Evolutionary conservation across 371 early-diverging fungal genomes (phyloP), one percentile per base, ranked within the genome.

Genomic region (Mortierella sp.): DNA sequence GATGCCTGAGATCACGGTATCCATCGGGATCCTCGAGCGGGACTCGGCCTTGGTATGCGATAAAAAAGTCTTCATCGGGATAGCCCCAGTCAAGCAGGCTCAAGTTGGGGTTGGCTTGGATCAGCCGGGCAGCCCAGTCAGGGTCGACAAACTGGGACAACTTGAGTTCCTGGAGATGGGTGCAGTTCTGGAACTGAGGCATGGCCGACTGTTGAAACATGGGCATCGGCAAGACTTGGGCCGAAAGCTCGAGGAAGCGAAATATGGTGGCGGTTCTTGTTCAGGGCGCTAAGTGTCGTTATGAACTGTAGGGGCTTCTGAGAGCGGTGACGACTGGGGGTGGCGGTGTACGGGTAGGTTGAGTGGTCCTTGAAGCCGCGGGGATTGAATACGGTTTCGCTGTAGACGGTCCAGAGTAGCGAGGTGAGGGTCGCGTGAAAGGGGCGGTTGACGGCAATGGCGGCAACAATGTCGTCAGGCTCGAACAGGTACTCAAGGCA

Each of bases 361-460:
- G 19, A 16, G 45, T 16, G 45, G 19, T 45, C 2, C 26, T 29
- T 26, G 53, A 29, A 53, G 29, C 29, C 53, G 10, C 29, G 3
- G 2, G 53, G 29, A 14, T 53, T 9, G 6, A 53, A 29, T 9
- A 3, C 13, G 13, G 13, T 1, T 10, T 53, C 26, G 29, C 29
- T n/a, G 40, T 43, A 65, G 44, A 75, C 55, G 24, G 26, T n/a
- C 76, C 55, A 70, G 70, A 65, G 64, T 11, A 68, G 64, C 13
- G 63, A 67, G 10, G 47, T 19, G 16, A 76, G 48, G 7, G 50
- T 65, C 7, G 13, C 6, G 31, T 61, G 39, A 26, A 52, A 71
- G 40, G 37, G 31, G 24, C 66, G 76, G 41, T 47, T 70, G 76
- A 66, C 48, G 10, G 48, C 22, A 8, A 55, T 50, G 37, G 69